Conservation (phyloP, 2,329 filamentous ascomycete genomes). For the Exophiala phaeomuriformis region DNA sequence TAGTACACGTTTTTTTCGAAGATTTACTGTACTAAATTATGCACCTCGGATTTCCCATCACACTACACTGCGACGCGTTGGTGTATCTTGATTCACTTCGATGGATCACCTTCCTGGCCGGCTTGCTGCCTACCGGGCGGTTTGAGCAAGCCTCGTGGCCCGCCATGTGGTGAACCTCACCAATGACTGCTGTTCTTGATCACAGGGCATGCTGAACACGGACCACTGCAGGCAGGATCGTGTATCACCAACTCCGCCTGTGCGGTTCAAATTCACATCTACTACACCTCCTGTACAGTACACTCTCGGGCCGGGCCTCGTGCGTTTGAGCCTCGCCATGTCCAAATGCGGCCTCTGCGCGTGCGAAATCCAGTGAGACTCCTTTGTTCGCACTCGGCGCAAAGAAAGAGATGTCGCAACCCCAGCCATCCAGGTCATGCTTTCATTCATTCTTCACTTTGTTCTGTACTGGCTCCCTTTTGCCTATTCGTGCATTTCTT, state of each 20-base stretch:
- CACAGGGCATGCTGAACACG: not conserved
- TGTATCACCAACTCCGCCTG: not conserved
- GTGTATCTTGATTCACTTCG: no score
- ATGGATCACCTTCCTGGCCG: no score
- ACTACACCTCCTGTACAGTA: no score
- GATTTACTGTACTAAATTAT: no score
- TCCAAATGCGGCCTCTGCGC: not conserved
- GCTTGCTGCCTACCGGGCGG: no score
- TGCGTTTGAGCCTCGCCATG: not conserved
- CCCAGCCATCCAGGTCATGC: not conserved
- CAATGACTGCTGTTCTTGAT: not conserved
- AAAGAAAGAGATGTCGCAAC: not conserved
- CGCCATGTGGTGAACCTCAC: not conserved
- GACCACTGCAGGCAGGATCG: not conserved
- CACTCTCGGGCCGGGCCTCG: no score
- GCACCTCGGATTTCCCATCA: no score
- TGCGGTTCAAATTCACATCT: no score
- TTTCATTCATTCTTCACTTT: not conserved
- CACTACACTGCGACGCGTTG: no score
- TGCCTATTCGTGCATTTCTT: not conserved
- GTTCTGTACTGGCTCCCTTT: not conserved
- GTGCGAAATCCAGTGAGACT: not conserved
- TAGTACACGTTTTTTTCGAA: no score
- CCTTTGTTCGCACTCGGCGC: not conserved
- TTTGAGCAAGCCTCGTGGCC: not conserved